Base-by-base conservation (phyloP, 2,329 filamentous ascomycete species). In the Geoglossum cookeanum region DNA sequence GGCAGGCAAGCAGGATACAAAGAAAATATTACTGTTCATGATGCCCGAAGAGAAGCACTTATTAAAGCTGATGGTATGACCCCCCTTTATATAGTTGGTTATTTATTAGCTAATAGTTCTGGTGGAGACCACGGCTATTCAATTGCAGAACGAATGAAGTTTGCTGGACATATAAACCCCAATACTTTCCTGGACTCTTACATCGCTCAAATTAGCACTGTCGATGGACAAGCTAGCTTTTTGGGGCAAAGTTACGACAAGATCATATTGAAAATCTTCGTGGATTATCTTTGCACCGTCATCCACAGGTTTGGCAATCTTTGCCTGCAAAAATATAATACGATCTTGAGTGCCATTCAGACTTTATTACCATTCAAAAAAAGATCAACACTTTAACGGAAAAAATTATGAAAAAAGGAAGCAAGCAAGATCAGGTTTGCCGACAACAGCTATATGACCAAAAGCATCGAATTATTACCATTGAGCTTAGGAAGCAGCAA, bases 101-200 rank as follows among this genome's bases (percentile, higher is more conserved):
- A 22, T 45, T 45, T 45, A 45, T 45, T 22, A 45, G 42, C 42
- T 45, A 9, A 45, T 57, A 61, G 49, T 60, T 57, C 53, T 58
- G 0, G 58, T 35, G 30, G 13, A 62, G 59, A 62, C 55, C 56
- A 60, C 54, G 52, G 59, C 22, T 62, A 62, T 52, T 62, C 54
- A 17, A 58, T 60, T 48, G 30, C 59, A 37, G 58, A 63, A 59
- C 62, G 58, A 49, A 63, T 62, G 48, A 62, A 61, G 57, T 62
- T 62, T 59, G 57, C 48, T 17, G 57, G 61, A 55, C 56, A 63
- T 56, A 58, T 59, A 52, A 62, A 61, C 48, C 42, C 57, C 39
- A 47, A 60, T 55, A 63, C 57, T 22, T 63, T 63, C 60, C 62
- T 61, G 35, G 49, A 60, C 57, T 62, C 55, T 55, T 62, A 63